These are phyloP conservation scores for Trichophyton schoenleinii DNA, from an alignment of 2,329 filamentous ascomycete species.

Conservation along the genomic window DNA sequence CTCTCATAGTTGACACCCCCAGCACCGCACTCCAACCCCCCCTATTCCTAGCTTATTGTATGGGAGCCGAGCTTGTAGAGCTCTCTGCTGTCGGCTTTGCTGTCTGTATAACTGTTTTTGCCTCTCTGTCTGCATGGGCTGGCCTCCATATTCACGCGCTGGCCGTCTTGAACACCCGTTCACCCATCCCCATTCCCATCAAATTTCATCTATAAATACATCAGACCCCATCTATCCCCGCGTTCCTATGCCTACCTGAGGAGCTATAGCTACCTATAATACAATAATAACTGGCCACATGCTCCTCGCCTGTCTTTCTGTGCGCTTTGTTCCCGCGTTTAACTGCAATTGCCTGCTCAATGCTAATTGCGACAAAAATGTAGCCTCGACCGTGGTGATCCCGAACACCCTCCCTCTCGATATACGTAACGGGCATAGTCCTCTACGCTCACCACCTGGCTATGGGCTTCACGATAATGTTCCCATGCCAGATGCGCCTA, in stretches of 20 bases:
- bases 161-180: not conserved
- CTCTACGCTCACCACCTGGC: slow-evolving; percentile 1
- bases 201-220: slow-evolving; percentile 27
- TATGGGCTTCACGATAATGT: slow-evolving; percentile 6
- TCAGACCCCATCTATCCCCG: slow-evolving; percentile 26
- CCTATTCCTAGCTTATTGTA: not conserved
- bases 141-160: not conserved
- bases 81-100: not conserved
- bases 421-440: slow-evolving; percentile 22
- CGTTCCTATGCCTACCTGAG: slow-evolving; percentile 18
- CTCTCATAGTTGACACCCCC: not conserved
- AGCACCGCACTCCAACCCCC: not conserved
- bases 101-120: not conserved
- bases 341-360: slow-evolving; percentile 20
- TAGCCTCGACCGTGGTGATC: slow-evolving; percentile 36
- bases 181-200: slow-evolving; percentile 15
- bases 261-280: slow-evolving; percentile 12
- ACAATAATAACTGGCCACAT: slow-evolving; percentile 24
- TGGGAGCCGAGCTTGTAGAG: not conserved
- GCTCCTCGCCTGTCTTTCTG: slow-evolving; percentile 17
- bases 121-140: not conserved
- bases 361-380: slow-evolving; percentile 27
- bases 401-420: slow-evolving; percentile 27
- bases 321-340: slow-evolving; percentile 15
- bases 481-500: slow-evolving; percentile 1